Evolutionary conservation across 1,284 basidiomycete genomes (phyloP).

Genomic region (Melampsora americana): DNA sequence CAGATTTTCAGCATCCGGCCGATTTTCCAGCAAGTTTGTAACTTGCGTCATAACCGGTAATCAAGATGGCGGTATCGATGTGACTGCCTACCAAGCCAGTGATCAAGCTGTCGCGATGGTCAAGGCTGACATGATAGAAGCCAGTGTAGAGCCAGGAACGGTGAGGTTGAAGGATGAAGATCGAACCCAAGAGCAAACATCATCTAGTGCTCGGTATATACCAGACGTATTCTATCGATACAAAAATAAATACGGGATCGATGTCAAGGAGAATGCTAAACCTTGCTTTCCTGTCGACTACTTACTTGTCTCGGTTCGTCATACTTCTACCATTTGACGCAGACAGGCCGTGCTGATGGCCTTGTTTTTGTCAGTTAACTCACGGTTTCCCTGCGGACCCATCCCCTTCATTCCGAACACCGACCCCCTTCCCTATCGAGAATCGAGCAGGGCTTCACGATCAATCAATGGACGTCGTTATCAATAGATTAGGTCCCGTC

Average conservation of each 20-base stretch:
- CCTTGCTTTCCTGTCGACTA: slow-evolving; percentile 99
- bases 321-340: slow-evolving; percentile 5
- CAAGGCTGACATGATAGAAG: slow-evolving; percentile 95
- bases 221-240: slow-evolving; percentile 99
- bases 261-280: slow-evolving; percentile 97
- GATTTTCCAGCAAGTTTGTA: slow-evolving; percentile 84
- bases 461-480: slow-evolving; percentile 70
- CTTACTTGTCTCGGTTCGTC: slow-evolving; percentile 83
- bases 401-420: slow-evolving; percentile 68
- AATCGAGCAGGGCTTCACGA: slow-evolving; percentile 85
- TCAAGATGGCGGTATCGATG: slow-evolving; percentile 81
- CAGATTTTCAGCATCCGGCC: slow-evolving; percentile 74
- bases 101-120: slow-evolving; percentile 97
- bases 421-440: slow-evolving; percentile 72
- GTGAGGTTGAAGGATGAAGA: slow-evolving; percentile 58
- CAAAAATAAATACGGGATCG: slow-evolving; percentile 95
- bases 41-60: slow-evolving; percentile 92
- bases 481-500: slow-evolving; percentile 62
- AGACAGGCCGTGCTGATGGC: neutral
- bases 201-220: slow-evolving; percentile 78
- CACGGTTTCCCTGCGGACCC: slow-evolving; percentile 93
- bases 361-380: slow-evolving; percentile 68
- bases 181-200: slow-evolving; percentile 79
- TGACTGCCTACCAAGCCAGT: slow-evolving; percentile 82
- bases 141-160: slow-evolving; percentile 83